phyloP scores from a whole-genome alignment of 345 rosid species.

The Pistacia integerrima region DNA sequence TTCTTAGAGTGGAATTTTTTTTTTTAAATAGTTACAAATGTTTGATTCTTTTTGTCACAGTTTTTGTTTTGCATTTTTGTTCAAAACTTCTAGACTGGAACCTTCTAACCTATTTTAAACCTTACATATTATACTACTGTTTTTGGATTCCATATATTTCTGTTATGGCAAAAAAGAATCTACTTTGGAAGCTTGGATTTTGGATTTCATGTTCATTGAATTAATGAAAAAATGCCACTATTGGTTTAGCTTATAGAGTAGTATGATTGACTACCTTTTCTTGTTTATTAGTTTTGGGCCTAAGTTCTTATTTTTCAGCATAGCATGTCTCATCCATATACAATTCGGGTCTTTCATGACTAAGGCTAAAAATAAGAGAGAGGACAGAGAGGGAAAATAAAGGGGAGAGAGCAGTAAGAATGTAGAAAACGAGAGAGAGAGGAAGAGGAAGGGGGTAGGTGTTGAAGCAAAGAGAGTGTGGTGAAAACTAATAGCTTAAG shows the following conservation, averaged over 20 bases:
- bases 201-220: not conserved
- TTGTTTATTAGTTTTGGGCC: no score
- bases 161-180: not conserved
- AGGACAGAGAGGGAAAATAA: no score
- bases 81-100: not conserved
- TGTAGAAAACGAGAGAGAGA: no score
- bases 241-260: not conserved
- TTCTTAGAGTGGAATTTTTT: not conserved
- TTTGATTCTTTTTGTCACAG: not conserved
- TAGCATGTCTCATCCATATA: no score
- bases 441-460: no score
- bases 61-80: not conserved
- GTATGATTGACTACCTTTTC: not conserved
- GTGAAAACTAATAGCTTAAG: no score
- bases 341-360: no score
- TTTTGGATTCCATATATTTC: not conserved
- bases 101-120: not conserved
- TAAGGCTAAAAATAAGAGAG: no score
- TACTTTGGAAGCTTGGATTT: not conserved
- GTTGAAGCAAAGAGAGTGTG: no score
- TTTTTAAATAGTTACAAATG: not conserved
- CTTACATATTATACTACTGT: not conserved
- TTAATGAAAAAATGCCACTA: not conserved
- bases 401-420: no score
- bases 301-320: no score